phyloP scores from a whole-genome alignment of 2,329 filamentous ascomycete genomes.

The Epichloe bromicola region DNA sequence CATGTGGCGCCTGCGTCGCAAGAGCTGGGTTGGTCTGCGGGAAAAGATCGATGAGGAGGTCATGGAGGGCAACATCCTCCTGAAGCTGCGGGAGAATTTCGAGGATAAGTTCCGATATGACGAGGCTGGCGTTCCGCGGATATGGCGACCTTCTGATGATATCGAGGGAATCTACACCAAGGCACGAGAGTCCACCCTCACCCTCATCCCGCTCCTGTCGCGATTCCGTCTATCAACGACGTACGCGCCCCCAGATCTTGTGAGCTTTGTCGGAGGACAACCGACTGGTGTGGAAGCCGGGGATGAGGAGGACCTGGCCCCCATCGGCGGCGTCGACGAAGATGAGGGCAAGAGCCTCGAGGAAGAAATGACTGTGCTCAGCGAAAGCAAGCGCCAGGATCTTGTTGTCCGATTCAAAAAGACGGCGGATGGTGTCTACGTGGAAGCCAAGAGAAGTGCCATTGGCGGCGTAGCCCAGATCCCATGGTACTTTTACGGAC shows the following conservation, averaged over 20 bases:
- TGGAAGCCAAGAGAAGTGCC: conserved; percentile 92
- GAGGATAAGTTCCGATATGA: conserved; percentile 99
- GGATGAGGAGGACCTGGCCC: conserved; percentile 79
- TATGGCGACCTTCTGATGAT: conserved; percentile 93
- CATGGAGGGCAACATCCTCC: conserved; percentile 89
- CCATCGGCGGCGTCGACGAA: conserved; percentile 89
- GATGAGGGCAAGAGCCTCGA: conserved; percentile 89
- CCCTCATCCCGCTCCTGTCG: conserved; percentile 77
- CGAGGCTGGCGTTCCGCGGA: conserved; percentile 82
- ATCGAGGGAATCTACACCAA: conserved; percentile 92
- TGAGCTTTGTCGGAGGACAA: conserved; percentile 68
- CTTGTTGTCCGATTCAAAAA: conserved; percentile 95
- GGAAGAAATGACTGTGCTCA: conserved; percentile 92
- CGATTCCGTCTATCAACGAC: conserved; percentile 69
- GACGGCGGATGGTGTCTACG: conserved; percentile 92
- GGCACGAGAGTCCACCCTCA: conserved; percentile 82
- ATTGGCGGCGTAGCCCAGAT: conserved; percentile 92
- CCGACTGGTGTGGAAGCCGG: conserved; percentile 62
- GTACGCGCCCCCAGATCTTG: conserved; percentile 71
- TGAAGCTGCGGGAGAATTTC: conserved; percentile 96
- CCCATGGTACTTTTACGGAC: conserved; percentile 84
- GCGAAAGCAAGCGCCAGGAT: conserved; percentile 81
- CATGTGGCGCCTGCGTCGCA: conserved; percentile 80
- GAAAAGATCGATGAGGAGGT: conserved; percentile 94
- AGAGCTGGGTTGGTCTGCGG: conserved; percentile 84